Conservation (phyloP, 23 red algal genomes). For the Gracilaria vermiculophylla region DNA sequence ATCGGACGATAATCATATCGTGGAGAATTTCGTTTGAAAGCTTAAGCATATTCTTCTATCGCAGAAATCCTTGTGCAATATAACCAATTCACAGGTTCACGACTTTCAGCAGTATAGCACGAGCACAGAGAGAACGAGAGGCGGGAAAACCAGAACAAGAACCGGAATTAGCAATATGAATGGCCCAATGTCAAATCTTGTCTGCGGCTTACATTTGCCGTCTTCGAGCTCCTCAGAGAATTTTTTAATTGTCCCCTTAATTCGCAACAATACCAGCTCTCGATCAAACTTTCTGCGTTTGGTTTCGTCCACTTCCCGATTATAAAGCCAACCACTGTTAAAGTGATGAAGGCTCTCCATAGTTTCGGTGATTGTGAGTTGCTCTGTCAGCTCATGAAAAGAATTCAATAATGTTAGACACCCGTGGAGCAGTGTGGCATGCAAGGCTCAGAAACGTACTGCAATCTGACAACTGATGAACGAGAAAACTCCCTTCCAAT, state of each 20-base stretch:
- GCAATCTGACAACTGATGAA: constrained; percentile 11
- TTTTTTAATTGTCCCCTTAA: background rate
- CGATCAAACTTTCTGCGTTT: constrained; percentile 18
- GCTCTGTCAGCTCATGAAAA: background rate
- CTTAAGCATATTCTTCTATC: too few relatives aligned
- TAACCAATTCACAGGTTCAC: too few relatives aligned
- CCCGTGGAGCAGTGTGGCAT: background rate
- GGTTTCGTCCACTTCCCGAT: background rate
- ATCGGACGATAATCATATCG: too few relatives aligned
- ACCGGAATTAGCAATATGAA: background rate
- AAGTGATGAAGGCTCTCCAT: constrained; percentile 27
- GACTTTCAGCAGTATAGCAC: background rate
- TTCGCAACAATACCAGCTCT: constrained; percentile 12
- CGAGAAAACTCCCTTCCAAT: constrained; percentile 2
- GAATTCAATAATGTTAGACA: background rate
- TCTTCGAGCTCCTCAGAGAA: background rate
- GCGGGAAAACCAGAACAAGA: background rate
- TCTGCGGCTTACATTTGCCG: background rate
- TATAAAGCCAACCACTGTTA: constrained; percentile 25
- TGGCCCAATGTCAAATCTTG: background rate
- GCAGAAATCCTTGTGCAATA: too few relatives aligned
- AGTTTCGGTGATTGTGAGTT: constrained; percentile 16
- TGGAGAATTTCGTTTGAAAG: too few relatives aligned
- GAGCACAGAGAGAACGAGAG: background rate
- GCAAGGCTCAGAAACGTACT: background rate